Percentiles rank a stretch among this genome's conserved stretches.
Evolutionary conservation across 2,329 filamentous ascomycete species (phyloP).

Genomic region (Aspergillus pseudonomiae): DNA sequence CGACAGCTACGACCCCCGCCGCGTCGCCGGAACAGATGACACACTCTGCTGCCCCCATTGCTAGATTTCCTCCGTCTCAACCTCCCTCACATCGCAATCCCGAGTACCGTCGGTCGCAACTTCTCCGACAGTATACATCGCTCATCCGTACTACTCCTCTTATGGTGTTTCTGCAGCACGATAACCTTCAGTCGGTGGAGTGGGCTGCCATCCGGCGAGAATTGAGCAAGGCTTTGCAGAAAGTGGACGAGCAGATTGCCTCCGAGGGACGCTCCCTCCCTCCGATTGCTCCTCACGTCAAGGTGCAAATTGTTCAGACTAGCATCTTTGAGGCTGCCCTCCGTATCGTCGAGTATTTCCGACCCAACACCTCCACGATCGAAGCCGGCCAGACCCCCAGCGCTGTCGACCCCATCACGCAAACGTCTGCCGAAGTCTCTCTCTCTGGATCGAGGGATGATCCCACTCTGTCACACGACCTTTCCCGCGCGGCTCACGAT

Average conservation of each 20-base stretch:
- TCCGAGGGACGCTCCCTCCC: conserved; percentile 51
- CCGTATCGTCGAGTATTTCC: conserved; percentile 82
- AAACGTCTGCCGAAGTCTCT: conserved; percentile 35
- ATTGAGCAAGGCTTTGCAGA: conserved; percentile 61
- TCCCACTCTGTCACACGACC: conserved; percentile 57
- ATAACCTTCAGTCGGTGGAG: conserved; percentile 74
- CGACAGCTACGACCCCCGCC: conserved; percentile 55
- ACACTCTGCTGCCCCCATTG: conserved; percentile 47
- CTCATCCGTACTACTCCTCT: conserved; percentile 82
- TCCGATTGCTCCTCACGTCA: conserved; percentile 62
- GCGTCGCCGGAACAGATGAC: conserved; percentile 55
- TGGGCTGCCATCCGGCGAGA: conserved; percentile 74
- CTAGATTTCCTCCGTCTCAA: conserved; percentile 66
- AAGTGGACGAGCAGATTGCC: conserved; percentile 69
- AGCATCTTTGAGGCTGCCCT: conserved; percentile 86
- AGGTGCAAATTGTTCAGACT: conserved; percentile 82
- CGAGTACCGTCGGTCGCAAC: conserved; percentile 86
- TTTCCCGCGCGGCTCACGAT: conserved; percentile 59
- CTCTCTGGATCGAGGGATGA: conserved; percentile 39
- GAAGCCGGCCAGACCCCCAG: conserved; percentile 25
- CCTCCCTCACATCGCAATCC: conserved; percentile 85
- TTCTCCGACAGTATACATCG: conserved; percentile 84
- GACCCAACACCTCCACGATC: conserved; percentile 48
- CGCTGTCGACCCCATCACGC: conserved; percentile 32
- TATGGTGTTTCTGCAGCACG: conserved; percentile 83